A percentile compares a stretch with the other conserved stretches of the same genome.
Conservation (phyloP, 257 asterid genomes). For the Capsicum baccatum region DNA sequence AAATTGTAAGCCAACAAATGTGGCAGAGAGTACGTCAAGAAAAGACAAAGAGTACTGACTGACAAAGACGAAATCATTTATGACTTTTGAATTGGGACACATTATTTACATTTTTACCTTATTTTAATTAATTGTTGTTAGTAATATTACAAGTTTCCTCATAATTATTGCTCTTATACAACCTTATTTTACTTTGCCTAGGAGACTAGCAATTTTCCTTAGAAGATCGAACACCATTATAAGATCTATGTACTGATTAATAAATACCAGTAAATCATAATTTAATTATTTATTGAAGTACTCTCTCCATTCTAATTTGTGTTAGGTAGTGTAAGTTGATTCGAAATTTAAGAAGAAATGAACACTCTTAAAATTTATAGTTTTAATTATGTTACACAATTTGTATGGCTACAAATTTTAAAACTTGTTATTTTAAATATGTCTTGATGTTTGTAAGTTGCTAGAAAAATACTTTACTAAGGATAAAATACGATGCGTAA, state of each 20-base stretch:
- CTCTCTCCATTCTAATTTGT: too few species aligned
- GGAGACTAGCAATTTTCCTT: not conserved
- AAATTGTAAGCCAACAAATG: not conserved
- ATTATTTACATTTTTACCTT: not conserved
- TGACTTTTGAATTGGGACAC: conserved; percentile 20
- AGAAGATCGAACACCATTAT: not conserved
- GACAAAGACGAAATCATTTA: conserved; percentile 27
- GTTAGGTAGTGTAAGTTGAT: too few species aligned
- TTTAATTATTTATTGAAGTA: not conserved
- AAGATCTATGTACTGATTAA: not conserved
- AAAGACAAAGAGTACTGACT: conserved; percentile 18
- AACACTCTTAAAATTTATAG: not conserved
- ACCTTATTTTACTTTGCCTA: not conserved
- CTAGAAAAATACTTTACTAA: too few species aligned
- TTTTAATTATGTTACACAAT: too few species aligned
- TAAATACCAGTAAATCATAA: not conserved
- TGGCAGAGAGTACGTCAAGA: conserved; percentile 15
- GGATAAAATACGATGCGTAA: too few species aligned
- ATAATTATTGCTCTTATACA: not conserved
- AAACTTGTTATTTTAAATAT: too few species aligned
- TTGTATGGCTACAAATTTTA: too few species aligned
- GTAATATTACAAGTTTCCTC: not conserved
- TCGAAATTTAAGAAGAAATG: too few species aligned
- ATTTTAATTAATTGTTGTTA: not conserved
- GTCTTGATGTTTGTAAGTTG: too few species aligned